A percentile compares a stretch with the other conserved stretches of the same genome.
Evolutionary conservation across 73 alveolate genomes (phyloP).

Genomic region (Paramecium tetraurelia): DNA sequence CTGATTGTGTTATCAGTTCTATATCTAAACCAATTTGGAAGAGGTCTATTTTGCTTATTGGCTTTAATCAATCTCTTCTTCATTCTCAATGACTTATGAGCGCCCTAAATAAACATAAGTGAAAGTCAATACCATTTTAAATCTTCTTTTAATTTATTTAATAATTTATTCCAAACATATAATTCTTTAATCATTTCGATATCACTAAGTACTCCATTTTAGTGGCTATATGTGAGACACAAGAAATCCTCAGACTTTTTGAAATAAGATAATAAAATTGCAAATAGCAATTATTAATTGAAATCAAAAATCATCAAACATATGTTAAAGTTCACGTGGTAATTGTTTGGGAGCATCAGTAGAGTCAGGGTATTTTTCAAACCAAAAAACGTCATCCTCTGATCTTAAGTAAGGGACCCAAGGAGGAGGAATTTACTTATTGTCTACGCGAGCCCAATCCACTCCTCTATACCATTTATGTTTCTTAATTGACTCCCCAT

Average conservation of each 20-base stretch:
- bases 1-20: slow-evolving; percentile 91
- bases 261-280: not conserved
- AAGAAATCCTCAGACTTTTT: too few species aligned
- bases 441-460: slow-evolving; percentile 73
- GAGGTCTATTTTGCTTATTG: slow-evolving; percentile 93
- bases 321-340: slow-evolving; percentile 49
- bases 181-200: not conserved
- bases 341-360: slow-evolving; percentile 62
- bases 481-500: slow-evolving; percentile 69
- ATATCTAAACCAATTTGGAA: slow-evolving; percentile 97
- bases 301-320: slow-evolving; percentile 59
- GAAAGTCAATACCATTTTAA: slow-evolving; percentile 23
- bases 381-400: slow-evolving; percentile 77
- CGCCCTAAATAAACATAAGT: slow-evolving; percentile 63
- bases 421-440: slow-evolving; percentile 86
- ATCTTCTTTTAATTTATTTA: slow-evolving; percentile 30
- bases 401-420: slow-evolving; percentile 83
- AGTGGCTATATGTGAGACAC: not conserved
- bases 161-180: not conserved
- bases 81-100: slow-evolving; percentile 74
- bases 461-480: slow-evolving; percentile 90
- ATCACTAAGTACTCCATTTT: not conserved
- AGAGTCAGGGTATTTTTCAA: slow-evolving; percentile 82
- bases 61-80: slow-evolving; percentile 87
- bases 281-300: not conserved